Conservation (phyloP, 176 grass and related monocot species). For the Elymus sibiricus region DNA sequence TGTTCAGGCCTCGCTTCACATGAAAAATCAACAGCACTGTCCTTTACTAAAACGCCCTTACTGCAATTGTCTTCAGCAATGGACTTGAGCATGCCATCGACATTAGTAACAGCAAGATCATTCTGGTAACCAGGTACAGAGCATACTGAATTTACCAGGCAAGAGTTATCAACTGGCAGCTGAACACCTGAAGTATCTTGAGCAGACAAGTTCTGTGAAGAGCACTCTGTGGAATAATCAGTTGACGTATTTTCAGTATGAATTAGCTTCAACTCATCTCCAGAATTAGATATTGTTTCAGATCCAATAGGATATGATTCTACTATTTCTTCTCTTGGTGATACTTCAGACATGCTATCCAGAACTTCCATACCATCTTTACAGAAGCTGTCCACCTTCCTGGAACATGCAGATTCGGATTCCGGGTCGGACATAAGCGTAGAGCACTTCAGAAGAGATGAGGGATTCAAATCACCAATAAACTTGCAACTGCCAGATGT, state of each 20-base stretch:
- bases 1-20: constrained; percentile 15
- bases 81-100: neutral
- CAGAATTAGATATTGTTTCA: constrained; percentile 1
- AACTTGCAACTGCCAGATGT: neutral
- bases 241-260: neutral
- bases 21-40: constrained; percentile 23
- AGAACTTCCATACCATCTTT: neutral
- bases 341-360: constrained; percentile 22
- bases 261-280: constrained; percentile 8
- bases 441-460: neutral
- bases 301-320: constrained; percentile 10
- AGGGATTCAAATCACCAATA: neutral
- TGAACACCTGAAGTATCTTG: constrained; percentile 20
- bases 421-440: neutral
- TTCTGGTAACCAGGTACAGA: constrained; percentile 18
- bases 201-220: constrained; percentile 14
- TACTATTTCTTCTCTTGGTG: constrained; percentile 12
- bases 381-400: constrained; percentile 2
- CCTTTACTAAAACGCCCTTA: constrained; percentile 4
- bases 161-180: constrained; percentile 16
- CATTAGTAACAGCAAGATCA: constrained; percentile 26
- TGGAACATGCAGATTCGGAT: constrained; percentile 16
- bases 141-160: constrained; percentile 5
- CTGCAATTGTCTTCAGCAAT: constrained; percentile 3
- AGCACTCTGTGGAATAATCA: constrained; percentile 10